A percentile compares a stretch with the other conserved stretches of the same genome.
Conservation (phyloP, 352 stramenopile species). For the Globisporangium takayamanum region DNA sequence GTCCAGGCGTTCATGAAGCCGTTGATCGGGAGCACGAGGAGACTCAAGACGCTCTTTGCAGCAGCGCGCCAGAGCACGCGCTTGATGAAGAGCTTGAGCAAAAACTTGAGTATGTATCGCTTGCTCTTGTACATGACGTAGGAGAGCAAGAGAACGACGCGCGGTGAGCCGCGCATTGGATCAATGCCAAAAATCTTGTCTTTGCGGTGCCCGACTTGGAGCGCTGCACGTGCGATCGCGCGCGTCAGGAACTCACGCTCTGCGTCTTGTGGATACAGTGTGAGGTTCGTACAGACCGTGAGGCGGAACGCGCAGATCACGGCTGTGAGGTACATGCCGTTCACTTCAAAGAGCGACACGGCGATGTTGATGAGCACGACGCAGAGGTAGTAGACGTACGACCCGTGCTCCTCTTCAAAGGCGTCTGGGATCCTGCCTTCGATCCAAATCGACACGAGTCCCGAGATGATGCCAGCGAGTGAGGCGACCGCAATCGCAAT, state of each 20-base stretch:
- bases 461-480: conserved; percentile 23
- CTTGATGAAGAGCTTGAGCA: conserved; percentile 54
- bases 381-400: conserved; percentile 21
- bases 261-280: conserved; percentile 35
- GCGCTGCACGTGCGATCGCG: conserved; percentile 33
- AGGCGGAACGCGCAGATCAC: conserved; percentile 35
- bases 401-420: conserved; percentile 9
- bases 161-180: conserved; percentile 39
- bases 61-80: conserved; percentile 40
- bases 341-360: conserved; percentile 44
- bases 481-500: conserved; percentile 10
- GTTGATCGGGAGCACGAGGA: conserved; percentile 45
- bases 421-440: conserved; percentile 18
- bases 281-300: conserved; percentile 35
- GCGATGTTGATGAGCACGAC: conserved; percentile 35
- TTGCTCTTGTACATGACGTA: conserved; percentile 50
- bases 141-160: conserved; percentile 25
- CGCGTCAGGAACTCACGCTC: conserved; percentile 47
- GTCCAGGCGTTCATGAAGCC: conserved; percentile 41
- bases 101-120: conserved; percentile 43
- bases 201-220: conserved; percentile 39
- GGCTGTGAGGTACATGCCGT: conserved; percentile 31
- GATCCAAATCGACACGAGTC: conserved; percentile 31
- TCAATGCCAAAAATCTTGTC: conserved; percentile 45
- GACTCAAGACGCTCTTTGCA: conserved; percentile 28